A percentile compares a stretch with the other conserved stretches of the same genome.
Evolutionary conservation across 177 flowering plant species (phyloP).

Genomic region (Vitis hybrid): DNA sequence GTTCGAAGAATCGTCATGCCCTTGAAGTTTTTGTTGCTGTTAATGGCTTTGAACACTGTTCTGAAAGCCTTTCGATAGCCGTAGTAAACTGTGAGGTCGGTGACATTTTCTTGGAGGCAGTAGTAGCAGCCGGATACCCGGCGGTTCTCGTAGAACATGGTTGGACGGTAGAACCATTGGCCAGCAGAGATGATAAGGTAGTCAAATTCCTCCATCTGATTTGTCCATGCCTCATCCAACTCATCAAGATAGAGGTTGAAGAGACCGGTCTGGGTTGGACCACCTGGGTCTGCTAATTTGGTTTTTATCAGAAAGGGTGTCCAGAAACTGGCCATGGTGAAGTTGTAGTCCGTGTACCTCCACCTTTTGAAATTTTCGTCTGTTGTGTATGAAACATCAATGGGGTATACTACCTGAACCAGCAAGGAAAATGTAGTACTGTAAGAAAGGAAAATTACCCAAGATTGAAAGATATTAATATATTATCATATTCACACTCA

Average conservation of each 20-base stretch:
- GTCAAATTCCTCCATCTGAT: conserved; percentile 32
- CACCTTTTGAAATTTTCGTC: conserved; percentile 44
- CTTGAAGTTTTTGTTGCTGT: conserved; percentile 28
- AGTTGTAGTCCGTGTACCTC: conserved; percentile 40
- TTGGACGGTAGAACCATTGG: conserved; percentile 51
- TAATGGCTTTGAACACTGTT: conserved; percentile 45
- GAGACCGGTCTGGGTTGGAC: conserved; percentile 29
- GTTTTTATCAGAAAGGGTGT: conserved; percentile 42
- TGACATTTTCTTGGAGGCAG: conserved; percentile 31
- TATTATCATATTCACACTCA: no score
- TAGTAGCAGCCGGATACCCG: conserved; percentile 37
- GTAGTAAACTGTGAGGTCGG: conserved; percentile 25
- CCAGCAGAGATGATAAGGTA: conserved; percentile 50
- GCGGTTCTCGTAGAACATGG: conserved; percentile 27
- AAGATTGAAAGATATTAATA: no score
- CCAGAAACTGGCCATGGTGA: conserved; percentile 50
- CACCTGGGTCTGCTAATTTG: conserved; percentile 28
- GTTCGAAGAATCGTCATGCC: conserved; percentile 42
- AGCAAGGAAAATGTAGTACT: background rate
- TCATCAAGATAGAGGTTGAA: conserved; percentile 50
- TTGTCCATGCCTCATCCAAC: conserved; percentile 32
- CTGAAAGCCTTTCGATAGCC: conserved; percentile 44
- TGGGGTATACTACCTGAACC: conserved; percentile 51
- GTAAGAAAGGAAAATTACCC: background rate
- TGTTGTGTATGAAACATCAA: conserved; percentile 32